Evolutionary conservation across 495 filamentous ascomycete genomes (phyloP), one percentile per base, ranked within the genome.

Genomic region (Aspergillus leporis): DNA sequence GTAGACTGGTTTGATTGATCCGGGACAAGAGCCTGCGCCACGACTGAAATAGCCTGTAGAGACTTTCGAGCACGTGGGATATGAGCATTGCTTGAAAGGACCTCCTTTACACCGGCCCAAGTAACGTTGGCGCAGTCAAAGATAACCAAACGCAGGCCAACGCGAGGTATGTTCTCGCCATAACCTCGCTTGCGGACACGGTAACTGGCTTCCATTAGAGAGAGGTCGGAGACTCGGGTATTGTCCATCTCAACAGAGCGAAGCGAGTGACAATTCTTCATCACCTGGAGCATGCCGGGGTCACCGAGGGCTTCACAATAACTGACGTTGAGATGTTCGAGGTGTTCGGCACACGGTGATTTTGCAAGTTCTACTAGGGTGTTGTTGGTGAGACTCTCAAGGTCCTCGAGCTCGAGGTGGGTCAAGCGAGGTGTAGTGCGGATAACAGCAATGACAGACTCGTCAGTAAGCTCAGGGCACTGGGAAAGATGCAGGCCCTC

Each of bases 121-220:
- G 93, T 96, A 12, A 98, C 84, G 61, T 89, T 87, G 60, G 85
- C 80, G 70, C 92, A 97, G 72, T 98, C 94, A 70, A 93, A 98
- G 50, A 92, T 85, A 2, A 92, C 88, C n/a, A 98, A 71, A 12
- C 80, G 83, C 23, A 98, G 77, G 12, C 88, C 88, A 14, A 91
- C 70, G 10, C 69, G 73, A 50, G 85, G 88, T 2, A 81, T 59
- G 16, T 77, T 69, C 9, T 77, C 74, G 43, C 67, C 69, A 53
- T 85, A 82, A 14, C 83, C 81, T 25, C 93, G 89, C 51, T 81
- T 74, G 31, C 89, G 83, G 9, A 96, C 79, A 66, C 87, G 87
- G 28, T 80, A 78, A 23, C 92, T 90, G 0, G 93, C 93, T 76
- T 97, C 94, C 61, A 87, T 84, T 14, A 98, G 84, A n/a, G 89